Evolutionary conservation across 768 basidiomycete species (phyloP).

Genomic region (Tulasnella sp.): DNA sequence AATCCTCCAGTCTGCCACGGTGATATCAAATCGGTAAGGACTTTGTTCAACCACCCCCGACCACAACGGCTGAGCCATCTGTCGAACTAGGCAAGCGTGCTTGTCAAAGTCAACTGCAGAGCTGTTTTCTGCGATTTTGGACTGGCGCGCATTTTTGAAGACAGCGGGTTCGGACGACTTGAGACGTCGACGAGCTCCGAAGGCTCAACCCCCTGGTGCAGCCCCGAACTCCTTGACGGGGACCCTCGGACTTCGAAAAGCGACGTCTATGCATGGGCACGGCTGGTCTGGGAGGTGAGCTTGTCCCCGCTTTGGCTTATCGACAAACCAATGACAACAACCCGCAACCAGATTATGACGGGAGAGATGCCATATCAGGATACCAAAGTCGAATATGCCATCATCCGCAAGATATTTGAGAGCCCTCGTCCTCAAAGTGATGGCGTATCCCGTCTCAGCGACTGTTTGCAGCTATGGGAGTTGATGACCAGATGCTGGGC

Average conservation of each 20-base stretch:
- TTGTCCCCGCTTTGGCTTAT: background rate
- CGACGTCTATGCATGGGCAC: conserved; percentile 16
- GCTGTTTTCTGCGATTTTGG: conserved; percentile 7
- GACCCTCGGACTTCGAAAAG: background rate
- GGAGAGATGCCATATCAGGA: background rate
- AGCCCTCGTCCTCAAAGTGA: background rate
- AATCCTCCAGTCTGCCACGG: conserved; percentile 1
- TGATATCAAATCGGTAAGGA: conserved; percentile 18
- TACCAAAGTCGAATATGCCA: background rate
- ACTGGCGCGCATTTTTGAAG: background rate
- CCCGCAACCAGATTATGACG: background rate
- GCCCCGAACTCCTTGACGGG: conserved; percentile 7
- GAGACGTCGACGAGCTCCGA: background rate
- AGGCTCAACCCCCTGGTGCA: conserved; percentile 5
- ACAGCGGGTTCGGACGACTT: background rate
- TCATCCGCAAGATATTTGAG: background rate
- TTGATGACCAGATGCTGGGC: background rate
- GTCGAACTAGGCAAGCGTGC: background rate
- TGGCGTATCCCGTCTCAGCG: background rate
- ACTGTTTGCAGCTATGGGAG: background rate
- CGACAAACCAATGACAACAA: background rate
- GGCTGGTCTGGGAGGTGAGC: background rate
- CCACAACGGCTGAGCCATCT: background rate
- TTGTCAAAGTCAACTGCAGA: background rate
- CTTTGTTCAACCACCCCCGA: too few relatives aligned